Evolutionary conservation across 2,329 filamentous ascomycete genomes (phyloP), one percentile per base, ranked within the genome.

Genomic region (Hymenoscyphus scutula): DNA sequence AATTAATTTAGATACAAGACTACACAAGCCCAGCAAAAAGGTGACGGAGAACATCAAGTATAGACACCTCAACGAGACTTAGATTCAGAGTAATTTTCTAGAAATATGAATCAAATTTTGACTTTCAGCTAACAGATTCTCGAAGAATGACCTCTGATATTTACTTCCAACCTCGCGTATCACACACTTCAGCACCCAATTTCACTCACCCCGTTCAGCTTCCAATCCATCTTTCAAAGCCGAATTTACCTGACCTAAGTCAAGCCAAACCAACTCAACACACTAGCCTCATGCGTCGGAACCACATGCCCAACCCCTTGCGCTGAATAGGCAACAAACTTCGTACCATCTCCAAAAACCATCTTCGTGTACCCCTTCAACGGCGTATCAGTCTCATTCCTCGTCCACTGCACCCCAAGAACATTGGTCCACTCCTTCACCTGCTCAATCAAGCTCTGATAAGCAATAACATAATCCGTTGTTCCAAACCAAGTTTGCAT

Each of bases 351-450:
- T 13, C 58, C 58, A 60, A 37, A 60, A 29, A 60, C 27, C 58
- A 60, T 60, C 37, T 56, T 55, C 2, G 58, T 60, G 25, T 60
- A 60, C 2, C 58, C 58, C 8, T n/a, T 25, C 6, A 41, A 15
- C 1, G 58, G 58, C 5, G 51, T 60, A 53, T 57, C 23, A 0
- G 59, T 61, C 23, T 51, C 38, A 38, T 61, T 61, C n/a, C 51
- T 56, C 17, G 37, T 48, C 25, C 27, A 61, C 4, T 15, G 23
- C 11, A 61, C 38, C n/a, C 59, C 59, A 27, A 61, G 53, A 38
- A 61, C 59, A 27, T 45, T 54, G 5, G n/a, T 38, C 59, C 78
- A 80, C 64, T 79, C 75, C 74, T 79, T 79, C 58, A 79, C 64
- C 10, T 74, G 75, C 69, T 80, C 77, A 63, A 72, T 71, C 69